Conservation (phyloP, 345 rosid genomes). For the Cardiospermum halicacabum region DNA sequence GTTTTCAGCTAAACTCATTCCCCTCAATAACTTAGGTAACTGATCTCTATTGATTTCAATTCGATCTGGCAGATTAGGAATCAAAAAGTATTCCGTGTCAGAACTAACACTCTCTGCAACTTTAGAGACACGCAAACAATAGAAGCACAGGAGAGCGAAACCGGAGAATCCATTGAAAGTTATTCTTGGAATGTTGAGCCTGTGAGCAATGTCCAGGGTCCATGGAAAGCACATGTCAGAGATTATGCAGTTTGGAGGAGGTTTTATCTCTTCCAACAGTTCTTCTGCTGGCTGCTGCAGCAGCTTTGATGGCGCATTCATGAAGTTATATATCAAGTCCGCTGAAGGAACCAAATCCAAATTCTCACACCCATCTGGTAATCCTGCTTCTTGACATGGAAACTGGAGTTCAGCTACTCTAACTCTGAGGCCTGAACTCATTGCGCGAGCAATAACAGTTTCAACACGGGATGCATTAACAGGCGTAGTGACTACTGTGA, state of each 20-base stretch:
- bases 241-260: conserved; percentile 31
- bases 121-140: conserved; percentile 17
- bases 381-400: conserved; percentile 7
- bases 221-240: conserved; percentile 26
- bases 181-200: conserved; percentile 23
- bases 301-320: neutral
- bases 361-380: conserved; percentile 8
- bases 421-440: neutral
- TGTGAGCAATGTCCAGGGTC: conserved; percentile 18
- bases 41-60: conserved; percentile 24
- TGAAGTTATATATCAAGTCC: neutral
- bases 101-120: conserved; percentile 18
- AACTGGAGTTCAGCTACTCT: neutral
- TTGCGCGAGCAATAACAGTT: conserved; percentile 2
- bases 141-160: conserved; percentile 7
- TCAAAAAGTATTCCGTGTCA: conserved; percentile 22
- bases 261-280: conserved; percentile 11
- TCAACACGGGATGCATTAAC: conserved; percentile 16
- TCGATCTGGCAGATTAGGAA: conserved; percentile 29
- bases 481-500: conserved; percentile 47
- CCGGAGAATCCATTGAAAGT: conserved; percentile 21
- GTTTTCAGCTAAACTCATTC: neutral
- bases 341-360: neutral
- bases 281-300: conserved; percentile 13
- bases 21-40: neutral